phyloP scores from a whole-genome alignment of 75 land plant species.

The Azolla pinnata region DNA sequence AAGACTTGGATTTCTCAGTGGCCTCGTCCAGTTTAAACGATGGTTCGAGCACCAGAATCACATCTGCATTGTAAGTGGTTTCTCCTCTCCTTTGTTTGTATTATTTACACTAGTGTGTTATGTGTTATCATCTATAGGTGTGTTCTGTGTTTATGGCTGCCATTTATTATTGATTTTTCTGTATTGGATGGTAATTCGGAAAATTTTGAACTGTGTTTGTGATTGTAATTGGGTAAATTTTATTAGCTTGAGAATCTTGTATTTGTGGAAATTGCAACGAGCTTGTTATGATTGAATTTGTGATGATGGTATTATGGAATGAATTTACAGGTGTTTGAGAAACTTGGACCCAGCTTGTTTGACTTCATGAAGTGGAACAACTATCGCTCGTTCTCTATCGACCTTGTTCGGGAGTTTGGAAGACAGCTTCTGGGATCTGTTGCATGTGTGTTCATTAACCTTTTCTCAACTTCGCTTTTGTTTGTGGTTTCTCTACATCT shows the following conservation, averaged over 20 bases:
- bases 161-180: background rate
- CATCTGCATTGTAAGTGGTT: conserved; percentile 52
- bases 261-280: too few species aligned
- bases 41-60: conserved; percentile 64
- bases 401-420: conserved; percentile 76
- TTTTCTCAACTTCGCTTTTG: conserved; percentile 1
- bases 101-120: background rate
- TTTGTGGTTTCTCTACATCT: background rate
- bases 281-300: background rate
- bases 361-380: conserved; percentile 75
- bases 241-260: too few species aligned
- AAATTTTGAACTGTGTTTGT: too few species aligned
- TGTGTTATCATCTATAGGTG: background rate
- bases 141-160: background rate
- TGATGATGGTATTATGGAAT: background rate
- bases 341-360: conserved; percentile 92
- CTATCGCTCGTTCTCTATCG: conserved; percentile 65
- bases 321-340: conserved; percentile 76
- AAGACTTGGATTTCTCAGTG: too few species aligned
- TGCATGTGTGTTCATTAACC: conserved; percentile 54
- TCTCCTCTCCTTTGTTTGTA: background rate
- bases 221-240: too few species aligned
- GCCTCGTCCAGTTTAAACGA: conserved; percentile 49
- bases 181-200: background rate
- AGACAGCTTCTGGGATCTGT: conserved; percentile 80